phyloP scores from a whole-genome alignment of 495 filamentous ascomycete species.

The Hyaloscypha bicolor region DNA sequence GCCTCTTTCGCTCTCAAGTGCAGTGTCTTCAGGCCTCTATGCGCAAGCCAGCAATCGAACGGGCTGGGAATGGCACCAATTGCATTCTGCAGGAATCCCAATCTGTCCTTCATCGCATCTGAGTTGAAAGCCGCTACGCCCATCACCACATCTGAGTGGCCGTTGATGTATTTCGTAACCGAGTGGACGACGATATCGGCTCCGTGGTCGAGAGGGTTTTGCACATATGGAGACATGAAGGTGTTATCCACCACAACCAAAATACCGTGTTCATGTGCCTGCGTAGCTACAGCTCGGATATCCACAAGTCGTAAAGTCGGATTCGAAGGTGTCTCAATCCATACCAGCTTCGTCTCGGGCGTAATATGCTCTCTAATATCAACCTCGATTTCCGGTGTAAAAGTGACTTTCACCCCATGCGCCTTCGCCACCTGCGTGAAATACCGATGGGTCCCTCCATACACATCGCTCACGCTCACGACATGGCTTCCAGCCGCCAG shows the following conservation, averaged over 20 bases:
- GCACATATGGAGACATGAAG: constrained; percentile 92
- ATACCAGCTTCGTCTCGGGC: constrained; percentile 89
- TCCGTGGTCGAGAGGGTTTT: constrained; percentile 93
- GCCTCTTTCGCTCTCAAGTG: constrained; percentile 90
- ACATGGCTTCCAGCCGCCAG: constrained; percentile 92
- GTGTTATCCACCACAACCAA: constrained; percentile 98
- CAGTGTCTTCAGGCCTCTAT: constrained; percentile 94
- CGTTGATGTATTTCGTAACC: constrained; percentile 99
- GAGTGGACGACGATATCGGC: constrained; percentile 98
- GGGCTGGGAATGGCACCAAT: constrained; percentile 89
- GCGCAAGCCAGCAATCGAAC: constrained; percentile 99
- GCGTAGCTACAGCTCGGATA: constrained; percentile 77
- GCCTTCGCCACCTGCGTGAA: constrained; percentile 97
- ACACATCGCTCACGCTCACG: constrained; percentile 94
- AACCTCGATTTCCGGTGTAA: constrained; percentile 86
- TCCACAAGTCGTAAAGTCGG: constrained; percentile 91
- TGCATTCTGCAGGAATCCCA: constrained; percentile 94
- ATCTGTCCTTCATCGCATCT: constrained; percentile 69
- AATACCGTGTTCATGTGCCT: constrained; percentile 86
- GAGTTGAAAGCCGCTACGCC: constrained; percentile 95
- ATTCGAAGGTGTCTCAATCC: constrained; percentile 96
- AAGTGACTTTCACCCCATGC: constrained; percentile 93
- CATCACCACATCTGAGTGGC: constrained; percentile 98
- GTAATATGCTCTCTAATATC: constrained; percentile 83
- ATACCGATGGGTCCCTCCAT: constrained; percentile 96